phyloP scores from a whole-genome alignment of 2,329 filamentous ascomycete genomes.

The Ceratocystis ficicola region DNA sequence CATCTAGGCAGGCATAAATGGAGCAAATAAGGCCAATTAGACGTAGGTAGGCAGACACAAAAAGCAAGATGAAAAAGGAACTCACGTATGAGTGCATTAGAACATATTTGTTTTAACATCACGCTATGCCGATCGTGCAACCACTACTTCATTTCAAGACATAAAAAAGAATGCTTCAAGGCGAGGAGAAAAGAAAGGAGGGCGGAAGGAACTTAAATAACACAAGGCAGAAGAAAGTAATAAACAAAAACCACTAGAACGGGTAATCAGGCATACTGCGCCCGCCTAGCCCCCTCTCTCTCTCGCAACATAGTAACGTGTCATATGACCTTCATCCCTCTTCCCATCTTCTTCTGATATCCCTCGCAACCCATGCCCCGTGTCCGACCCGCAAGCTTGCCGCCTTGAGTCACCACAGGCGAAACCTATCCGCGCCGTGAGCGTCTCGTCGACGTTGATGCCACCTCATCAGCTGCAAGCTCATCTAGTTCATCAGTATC shows the following conservation, averaged over 20 bases:
- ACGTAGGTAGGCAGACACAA: neutral
- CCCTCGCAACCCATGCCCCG: neutral
- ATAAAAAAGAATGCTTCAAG: neutral
- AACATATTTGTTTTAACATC: conserved; percentile 1
- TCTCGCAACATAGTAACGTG: neutral
- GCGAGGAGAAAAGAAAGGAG: neutral
- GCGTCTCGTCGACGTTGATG: conserved; percentile 20
- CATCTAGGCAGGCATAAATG: neutral
- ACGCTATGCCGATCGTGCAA: neutral
- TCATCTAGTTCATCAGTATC: conserved; percentile 42
- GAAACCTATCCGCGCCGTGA: conserved; percentile 20
- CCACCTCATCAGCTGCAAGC: conserved; percentile 32
- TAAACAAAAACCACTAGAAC: neutral
- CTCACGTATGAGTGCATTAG: neutral
- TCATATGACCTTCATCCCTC: neutral
- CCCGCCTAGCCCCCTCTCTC: neutral
- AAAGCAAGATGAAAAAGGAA: neutral
- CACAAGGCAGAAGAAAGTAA: conserved; percentile 6
- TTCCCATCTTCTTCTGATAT: neutral
- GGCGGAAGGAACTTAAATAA: neutral
- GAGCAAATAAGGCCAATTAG: neutral
- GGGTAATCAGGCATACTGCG: neutral
- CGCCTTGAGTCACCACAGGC: neutral
- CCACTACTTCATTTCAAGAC: neutral
- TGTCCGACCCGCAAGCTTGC: neutral